Conservation (phyloP, 176 grass and related monocot genomes). For the Aegilops umbellulata region DNA sequence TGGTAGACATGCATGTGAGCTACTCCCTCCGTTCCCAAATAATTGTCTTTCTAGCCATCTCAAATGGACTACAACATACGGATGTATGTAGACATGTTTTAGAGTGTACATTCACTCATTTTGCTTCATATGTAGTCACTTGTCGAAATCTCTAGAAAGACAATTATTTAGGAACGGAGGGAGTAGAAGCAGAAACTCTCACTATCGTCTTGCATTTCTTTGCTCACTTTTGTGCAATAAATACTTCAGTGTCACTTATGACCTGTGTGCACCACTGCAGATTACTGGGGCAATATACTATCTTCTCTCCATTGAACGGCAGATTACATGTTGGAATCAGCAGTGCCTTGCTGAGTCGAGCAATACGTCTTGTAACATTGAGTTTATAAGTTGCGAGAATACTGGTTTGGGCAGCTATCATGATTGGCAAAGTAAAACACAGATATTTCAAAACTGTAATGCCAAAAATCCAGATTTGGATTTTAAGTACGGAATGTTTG, state of each 20-base stretch:
- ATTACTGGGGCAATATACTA: constrained; percentile 82
- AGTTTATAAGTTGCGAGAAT: constrained; percentile 56
- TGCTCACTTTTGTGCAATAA: not conserved
- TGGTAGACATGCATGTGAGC: not conserved
- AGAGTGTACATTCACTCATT: no score
- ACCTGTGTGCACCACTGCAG: constrained; percentile 35
- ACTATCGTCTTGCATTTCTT: not conserved
- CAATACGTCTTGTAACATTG: constrained; percentile 11
- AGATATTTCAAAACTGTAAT: constrained; percentile 39
- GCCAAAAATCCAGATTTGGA: not conserved
- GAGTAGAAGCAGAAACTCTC: not conserved
- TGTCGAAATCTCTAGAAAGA: no score
- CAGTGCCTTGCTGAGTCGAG: constrained; percentile 28
- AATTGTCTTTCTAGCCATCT: no score
- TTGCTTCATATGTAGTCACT: no score
- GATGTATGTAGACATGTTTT: no score
- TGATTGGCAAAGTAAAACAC: constrained; percentile 23
- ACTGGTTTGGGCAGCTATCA: not conserved
- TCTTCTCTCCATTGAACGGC: constrained; percentile 77
- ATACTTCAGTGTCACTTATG: not conserved
- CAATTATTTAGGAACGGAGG: no score
- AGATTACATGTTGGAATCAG: constrained; percentile 87
- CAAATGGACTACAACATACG: no score
- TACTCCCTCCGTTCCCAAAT: no score
- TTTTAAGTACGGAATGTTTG: constrained; percentile 49